Base-by-base conservation (phyloP, 768 basidiomycete species). In the Psilocybe subaeruginosa region DNA sequence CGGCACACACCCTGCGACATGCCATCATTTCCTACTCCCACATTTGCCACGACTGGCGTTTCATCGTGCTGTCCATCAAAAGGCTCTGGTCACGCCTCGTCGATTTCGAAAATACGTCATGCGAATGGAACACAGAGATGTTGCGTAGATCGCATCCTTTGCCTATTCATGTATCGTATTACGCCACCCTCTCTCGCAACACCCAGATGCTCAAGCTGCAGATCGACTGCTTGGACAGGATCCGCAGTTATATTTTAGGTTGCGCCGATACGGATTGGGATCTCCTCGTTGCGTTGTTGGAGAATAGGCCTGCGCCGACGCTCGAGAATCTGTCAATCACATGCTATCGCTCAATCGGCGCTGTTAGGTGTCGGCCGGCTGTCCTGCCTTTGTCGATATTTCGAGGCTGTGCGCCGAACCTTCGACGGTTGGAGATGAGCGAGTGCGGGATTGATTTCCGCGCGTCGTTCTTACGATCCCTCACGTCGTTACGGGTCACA, bases 81-180 rank as follows among this genome's bases (percentile, higher is more conserved):
- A 19, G 55, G 2, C 61, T 69, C 12, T 69, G 68, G 68, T 52
- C 58, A 14, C 54, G 23, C 16, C 59, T 67, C 2, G 64, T 65
- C 19, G 61, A 67, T 43, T 69, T 69, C 51, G 68, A 69, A 30
- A 54, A 51, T 23, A 27, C 49, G 8, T 58, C 64, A n/a, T 56
- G 54, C 41, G 33, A 6, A n/a, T 69, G 68, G 68, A 69, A 69
- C 52, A 33, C 62, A 27, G 66, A 69, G 46, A 63, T 69, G 59
- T 58, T 69, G 9, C 56, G 41, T 31, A 60, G 64, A 9, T 69
- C 68, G 3, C 23, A 63, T 35, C 64, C 68, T 27, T 56, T 64
- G 9, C 56, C 68, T 7, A 53, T 69, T 31, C 55, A 53, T 16
- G 16, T 66, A 2, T 64, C 64, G 4, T 64, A 53, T 27, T 17